Base-by-base conservation (phyloP, 2,329 filamentous ascomycete genomes). In the Cyphellophora attinorum region DNA sequence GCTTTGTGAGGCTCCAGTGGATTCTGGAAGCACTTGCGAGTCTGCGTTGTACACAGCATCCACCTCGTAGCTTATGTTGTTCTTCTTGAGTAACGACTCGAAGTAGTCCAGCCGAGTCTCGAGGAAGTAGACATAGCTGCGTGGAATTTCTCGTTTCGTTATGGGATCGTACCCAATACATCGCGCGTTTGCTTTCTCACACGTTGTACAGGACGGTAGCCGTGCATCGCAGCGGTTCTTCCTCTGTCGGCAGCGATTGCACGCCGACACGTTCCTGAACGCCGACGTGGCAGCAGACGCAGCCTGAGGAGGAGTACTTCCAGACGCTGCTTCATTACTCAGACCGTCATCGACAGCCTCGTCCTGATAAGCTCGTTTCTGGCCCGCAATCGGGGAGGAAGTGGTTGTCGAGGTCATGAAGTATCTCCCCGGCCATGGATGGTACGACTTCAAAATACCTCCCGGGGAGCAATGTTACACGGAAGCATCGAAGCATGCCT, bases 121-220 rank as follows among this genome's bases (percentile, higher is more conserved):
- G 40, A 96, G 78, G 56, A 94, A 96, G 61, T 83, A 94, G 31
- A 96, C 85, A 65, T 96, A 96, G 58, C 74, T 79, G 60, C 88
- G 75, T 32, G 89, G 89, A 39, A 96, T 94, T 61, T 95, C 86
- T 54, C 84, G 79, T 68, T 95, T 95, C 15, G 85, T 93, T 53
- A 95, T 94, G 19, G 89, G 88, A 56, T 96, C 89, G 59, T 94
- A 95, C 43, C 89, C 89, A 33, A 95, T 85, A 57, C 91, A 96
- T 47, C 83, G 80, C 29, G 93, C 84, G 39, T 75, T 74, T n/a
- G 84, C 88, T 64, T 95, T 95, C 57, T 88, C 85, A 61, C 89
- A 96, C 48, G 84, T 85, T 27, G 83, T 80, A 58, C 89, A 96
- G 50, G 83, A 85, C 6, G 89, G 89, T 42, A 96, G 70, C 46